Evolutionary conservation across 805 yeast genomes (phyloP).

Genomic region (Naumovozyma baii): DNA sequence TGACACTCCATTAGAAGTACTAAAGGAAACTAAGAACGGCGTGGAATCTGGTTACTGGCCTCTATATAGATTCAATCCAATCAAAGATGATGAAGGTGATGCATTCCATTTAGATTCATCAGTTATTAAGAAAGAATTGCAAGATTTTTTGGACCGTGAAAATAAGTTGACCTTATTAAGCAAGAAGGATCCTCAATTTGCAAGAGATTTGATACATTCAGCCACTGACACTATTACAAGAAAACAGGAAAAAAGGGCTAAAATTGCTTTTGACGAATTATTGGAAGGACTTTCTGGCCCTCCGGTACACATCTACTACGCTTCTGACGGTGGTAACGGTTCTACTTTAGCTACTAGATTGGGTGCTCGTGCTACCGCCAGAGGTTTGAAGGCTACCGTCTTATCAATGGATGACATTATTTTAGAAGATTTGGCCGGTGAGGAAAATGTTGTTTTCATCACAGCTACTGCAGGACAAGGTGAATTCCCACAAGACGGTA

Average conservation of each 20-base stretch:
- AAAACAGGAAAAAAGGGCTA: constrained; percentile 57
- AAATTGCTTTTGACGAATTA: constrained; percentile 64
- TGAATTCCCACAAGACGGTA: constrained; percentile 75
- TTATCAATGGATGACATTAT: constrained; percentile 57
- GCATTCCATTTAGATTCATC: constrained; percentile 77
- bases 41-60: constrained; percentile 98
- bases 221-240: constrained; percentile 52
- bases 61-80: constrained; percentile 75
- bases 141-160: constrained; percentile 78
- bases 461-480: constrained; percentile 97
- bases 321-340: constrained; percentile 90
- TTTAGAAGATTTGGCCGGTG: constrained; percentile 58
- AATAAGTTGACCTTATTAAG: constrained; percentile 76
- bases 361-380: constrained; percentile 65
- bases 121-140: constrained; percentile 63
- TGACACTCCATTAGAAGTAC: constrained; percentile 59
- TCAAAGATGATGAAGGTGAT: constrained; percentile 34
- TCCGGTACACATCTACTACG: constrained; percentile 75
- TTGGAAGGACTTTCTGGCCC: constrained; percentile 88
- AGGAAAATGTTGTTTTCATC: constrained; percentile 56
- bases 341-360: constrained; percentile 71
- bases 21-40: constrained; percentile 79
- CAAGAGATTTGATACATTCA: constrained; percentile 57
- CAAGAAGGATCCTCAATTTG: constrained; percentile 58
- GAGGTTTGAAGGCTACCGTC: constrained; percentile 52